Evolutionary conservation across 345 rosid species (phyloP).

Genomic region (Populus ilicifolia): DNA sequence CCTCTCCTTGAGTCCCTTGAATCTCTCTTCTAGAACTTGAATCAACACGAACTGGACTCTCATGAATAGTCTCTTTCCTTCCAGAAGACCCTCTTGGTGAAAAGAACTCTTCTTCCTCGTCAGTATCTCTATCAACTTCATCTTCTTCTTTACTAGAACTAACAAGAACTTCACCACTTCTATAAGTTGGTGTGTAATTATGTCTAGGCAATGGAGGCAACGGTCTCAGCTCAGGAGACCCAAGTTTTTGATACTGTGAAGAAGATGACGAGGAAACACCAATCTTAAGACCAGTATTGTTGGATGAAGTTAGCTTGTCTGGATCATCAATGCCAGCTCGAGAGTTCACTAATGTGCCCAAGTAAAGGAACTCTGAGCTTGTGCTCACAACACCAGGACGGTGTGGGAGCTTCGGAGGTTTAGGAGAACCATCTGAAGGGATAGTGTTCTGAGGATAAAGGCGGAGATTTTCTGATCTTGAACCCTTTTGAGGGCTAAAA

Average conservation of each 20-base stretch:
- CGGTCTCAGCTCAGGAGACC: constrained; percentile 90
- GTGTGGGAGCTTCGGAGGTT: constrained; percentile 26
- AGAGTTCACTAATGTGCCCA: constrained; percentile 70
- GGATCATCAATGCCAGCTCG: constrained; percentile 26
- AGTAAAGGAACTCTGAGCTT: constrained; percentile 78
- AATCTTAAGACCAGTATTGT: constrained; percentile 36
- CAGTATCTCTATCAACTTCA: constrained; percentile 30
- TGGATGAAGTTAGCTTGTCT: constrained; percentile 29
- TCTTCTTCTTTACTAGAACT: constrained; percentile 23
- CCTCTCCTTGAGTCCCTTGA: constrained; percentile 29
- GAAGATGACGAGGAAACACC: constrained; percentile 41
- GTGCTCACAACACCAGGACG: constrained; percentile 31
- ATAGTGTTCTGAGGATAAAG: constrained; percentile 61
- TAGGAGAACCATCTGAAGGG: constrained; percentile 54
- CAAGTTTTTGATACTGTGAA: constrained; percentile 47
- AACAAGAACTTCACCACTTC: constrained; percentile 38
- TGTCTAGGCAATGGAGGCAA: constrained; percentile 77
- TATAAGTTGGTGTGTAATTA: constrained; percentile 36
- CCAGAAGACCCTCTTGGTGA: constrained; percentile 86
- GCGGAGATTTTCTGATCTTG: constrained; percentile 52
- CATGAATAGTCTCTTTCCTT: constrained; percentile 42
- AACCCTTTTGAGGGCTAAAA: constrained; percentile 31
- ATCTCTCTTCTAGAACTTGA: constrained; percentile 48
- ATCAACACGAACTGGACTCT: constrained; percentile 18
- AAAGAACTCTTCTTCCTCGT: constrained; percentile 63